Conservation (phyloP, 768 basidiomycete genomes). For the Mycena albidolilacea region DNA sequence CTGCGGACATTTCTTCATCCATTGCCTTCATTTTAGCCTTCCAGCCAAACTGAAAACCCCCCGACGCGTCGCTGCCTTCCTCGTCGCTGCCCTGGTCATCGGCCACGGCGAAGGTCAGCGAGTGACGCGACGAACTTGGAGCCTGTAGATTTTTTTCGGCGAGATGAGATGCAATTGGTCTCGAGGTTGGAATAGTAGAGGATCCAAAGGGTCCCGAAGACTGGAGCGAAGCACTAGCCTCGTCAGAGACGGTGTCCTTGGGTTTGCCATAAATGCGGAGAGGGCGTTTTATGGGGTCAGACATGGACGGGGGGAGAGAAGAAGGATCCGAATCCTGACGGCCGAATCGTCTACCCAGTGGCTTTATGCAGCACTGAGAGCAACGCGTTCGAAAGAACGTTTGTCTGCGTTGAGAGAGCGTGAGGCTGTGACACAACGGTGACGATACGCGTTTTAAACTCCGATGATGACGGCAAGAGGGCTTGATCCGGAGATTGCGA, state of each 20-base stretch:
- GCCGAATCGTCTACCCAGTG: conserved; percentile 8
- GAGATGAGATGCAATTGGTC: neutral
- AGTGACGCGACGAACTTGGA: conserved; percentile 25
- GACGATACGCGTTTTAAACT: no score
- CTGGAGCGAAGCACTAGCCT: conserved; percentile 16
- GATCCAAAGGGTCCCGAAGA: neutral
- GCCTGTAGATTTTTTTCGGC: neutral
- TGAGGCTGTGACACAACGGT: neutral
- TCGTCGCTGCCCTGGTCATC: conserved; percentile 28
- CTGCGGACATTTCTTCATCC: conserved; percentile 20
- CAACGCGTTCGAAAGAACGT: conserved; percentile 3
- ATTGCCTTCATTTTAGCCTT: conserved; percentile 28
- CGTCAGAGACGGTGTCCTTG: conserved; percentile 19
- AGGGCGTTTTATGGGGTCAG: conserved; percentile 32
- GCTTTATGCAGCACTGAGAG: neutral
- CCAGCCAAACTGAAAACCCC: conserved; percentile 20
- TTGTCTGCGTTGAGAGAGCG: conserved; percentile 2
- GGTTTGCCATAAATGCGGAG: conserved; percentile 36
- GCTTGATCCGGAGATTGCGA: no score
- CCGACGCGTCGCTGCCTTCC: conserved; percentile 36
- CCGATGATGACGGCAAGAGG: no score
- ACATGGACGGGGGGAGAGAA: conserved; percentile 12
- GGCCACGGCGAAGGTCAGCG: conserved; percentile 27
- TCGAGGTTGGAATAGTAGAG: neutral
- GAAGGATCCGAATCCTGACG: neutral